Conservation (phyloP, 2,329 filamentous ascomycete species). For the Diaporthe batatas region DNA sequence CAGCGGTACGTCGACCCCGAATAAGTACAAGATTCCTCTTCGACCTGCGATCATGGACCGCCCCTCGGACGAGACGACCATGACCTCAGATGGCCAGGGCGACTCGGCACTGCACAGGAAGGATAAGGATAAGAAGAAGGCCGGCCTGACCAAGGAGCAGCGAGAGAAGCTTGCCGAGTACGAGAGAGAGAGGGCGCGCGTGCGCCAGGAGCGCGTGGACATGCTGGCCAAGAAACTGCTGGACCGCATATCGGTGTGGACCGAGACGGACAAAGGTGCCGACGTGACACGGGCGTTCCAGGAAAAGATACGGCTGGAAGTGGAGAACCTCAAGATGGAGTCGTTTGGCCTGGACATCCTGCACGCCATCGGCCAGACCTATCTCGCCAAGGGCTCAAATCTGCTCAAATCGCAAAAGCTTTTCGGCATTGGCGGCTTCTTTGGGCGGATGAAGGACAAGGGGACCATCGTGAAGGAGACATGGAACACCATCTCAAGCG, state of each 20-base stretch:
- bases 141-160: constrained; percentile 89
- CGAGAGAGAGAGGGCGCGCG: constrained; percentile 84
- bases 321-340: constrained; percentile 99
- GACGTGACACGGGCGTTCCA: constrained; percentile 92
- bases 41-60: constrained; percentile 91
- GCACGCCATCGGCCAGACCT: constrained; percentile 93
- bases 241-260: constrained; percentile 94
- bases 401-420: constrained; percentile 97
- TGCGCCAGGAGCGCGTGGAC: constrained; percentile 88
- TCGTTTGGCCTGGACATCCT: constrained; percentile 96
- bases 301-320: constrained; percentile 93
- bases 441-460: constrained; percentile 94
- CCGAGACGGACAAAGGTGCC: constrained; percentile 89
- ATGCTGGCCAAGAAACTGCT: constrained; percentile 87
- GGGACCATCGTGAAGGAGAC: constrained; percentile 97
- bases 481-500: constrained; percentile 96
- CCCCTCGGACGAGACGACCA: constrained; percentile 80
- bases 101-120: constrained; percentile 83
- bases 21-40: constrained; percentile 72
- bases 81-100: constrained; percentile 70
- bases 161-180: constrained; percentile 90
- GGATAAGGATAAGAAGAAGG: constrained; percentile 73
- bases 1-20: constrained; percentile 57
- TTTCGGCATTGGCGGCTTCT: constrained; percentile 95
- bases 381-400: constrained; percentile 86